These are phyloP conservation scores for Macrophomina phaseolina DNA, from an alignment of 2,329 filamentous ascomycete genomes.

Conservation along the genomic window DNA sequence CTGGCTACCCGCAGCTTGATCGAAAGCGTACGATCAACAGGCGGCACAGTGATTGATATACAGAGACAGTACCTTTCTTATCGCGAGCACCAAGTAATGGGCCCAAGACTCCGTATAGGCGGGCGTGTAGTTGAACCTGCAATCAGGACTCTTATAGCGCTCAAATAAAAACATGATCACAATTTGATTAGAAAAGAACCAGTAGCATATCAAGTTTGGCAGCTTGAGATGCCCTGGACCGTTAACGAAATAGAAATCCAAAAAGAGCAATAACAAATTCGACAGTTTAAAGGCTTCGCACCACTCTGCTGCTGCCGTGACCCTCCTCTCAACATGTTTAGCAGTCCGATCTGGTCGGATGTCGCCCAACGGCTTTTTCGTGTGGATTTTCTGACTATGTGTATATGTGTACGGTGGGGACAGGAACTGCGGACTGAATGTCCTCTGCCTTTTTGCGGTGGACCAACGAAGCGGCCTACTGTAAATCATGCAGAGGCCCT, in stretches of 20 bases:
- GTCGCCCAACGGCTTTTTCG: neutral
- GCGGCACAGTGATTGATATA: no score
- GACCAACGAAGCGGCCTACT: slow-evolving; percentile 14
- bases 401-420: slow-evolving; percentile 16
- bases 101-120: neutral
- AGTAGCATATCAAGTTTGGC: slow-evolving; percentile 3
- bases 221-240: neutral
- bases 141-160: neutral
- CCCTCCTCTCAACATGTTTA: slow-evolving; percentile 2
- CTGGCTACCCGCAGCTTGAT: no score
- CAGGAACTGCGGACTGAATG: neutral
- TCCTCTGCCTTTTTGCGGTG: slow-evolving; percentile 2
- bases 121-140: no score
- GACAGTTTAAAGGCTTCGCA: neutral
- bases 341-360: slow-evolving; percentile 2
- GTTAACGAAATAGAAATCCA: slow-evolving; percentile 2
- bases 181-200: neutral
- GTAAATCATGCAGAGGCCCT: slow-evolving; percentile 20
- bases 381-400: slow-evolving; percentile 15
- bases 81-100: no score
- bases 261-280: slow-evolving; percentile 22
- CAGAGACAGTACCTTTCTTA: no score
- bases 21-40: no score
- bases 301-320: neutral
- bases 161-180: neutral